Evolutionary conservation across 2,329 filamentous ascomycete genomes (phyloP).

Genomic region (Paracoccidioides brasiliensis): DNA sequence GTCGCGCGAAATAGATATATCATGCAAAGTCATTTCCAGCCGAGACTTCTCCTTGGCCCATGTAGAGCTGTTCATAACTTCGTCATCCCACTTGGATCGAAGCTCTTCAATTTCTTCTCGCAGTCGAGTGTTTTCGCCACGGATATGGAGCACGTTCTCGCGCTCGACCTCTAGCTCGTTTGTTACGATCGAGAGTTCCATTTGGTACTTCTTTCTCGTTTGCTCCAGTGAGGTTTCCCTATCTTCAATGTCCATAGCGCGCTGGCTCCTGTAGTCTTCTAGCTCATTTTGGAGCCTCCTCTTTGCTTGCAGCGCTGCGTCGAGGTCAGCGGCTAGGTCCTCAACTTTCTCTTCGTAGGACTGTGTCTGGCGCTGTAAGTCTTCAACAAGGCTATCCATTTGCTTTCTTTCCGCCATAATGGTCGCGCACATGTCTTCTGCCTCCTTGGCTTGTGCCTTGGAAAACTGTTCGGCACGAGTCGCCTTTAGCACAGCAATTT

Average conservation of each 20-base stretch:
- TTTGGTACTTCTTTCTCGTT: conserved; percentile 92
- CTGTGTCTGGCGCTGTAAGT: conserved; percentile 79
- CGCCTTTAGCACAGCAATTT: conserved; percentile 88
- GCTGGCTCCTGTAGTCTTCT: conserved; percentile 89
- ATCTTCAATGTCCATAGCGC: conserved; percentile 92
- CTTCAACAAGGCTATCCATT: conserved; percentile 76
- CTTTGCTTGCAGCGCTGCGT: conserved; percentile 74
- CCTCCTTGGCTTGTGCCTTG: conserved; percentile 75
- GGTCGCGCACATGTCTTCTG: conserved; percentile 77
- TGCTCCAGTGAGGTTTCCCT: conserved; percentile 94
- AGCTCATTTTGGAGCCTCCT: conserved; percentile 93
- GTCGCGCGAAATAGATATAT: conserved; percentile 80
- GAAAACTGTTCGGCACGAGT: conserved; percentile 87
- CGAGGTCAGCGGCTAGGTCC: conserved; percentile 79
- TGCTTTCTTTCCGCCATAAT: conserved; percentile 87
- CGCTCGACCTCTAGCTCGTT: conserved; percentile 89
- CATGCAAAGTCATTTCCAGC: conserved; percentile 76
- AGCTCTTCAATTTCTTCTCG: conserved; percentile 95
- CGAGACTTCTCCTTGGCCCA: conserved; percentile 97
- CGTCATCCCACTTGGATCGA: conserved; percentile 93
- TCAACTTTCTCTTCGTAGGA: conserved; percentile 83
- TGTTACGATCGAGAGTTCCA: conserved; percentile 75
- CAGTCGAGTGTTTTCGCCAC: conserved; percentile 72
- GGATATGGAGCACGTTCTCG: conserved; percentile 72
- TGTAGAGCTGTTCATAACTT: conserved; percentile 91